Base-by-base conservation (phyloP, 2,329 filamentous ascomycete genomes). In the Aspergillus sp. region DNA sequence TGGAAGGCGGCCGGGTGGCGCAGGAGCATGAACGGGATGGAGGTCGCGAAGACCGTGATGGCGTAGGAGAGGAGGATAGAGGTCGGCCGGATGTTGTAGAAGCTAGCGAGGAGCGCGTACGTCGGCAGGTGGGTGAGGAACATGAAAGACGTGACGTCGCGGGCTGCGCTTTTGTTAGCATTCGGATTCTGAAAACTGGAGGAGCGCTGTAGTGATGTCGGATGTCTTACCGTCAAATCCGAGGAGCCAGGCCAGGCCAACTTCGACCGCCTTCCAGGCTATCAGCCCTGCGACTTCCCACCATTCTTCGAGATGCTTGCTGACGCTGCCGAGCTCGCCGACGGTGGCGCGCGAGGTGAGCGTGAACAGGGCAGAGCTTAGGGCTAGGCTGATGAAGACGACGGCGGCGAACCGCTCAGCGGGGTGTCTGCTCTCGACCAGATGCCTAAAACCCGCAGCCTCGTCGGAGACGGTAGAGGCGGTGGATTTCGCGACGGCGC, bases 101-200 rank as follows among this genome's bases (percentile, higher is more conserved):
- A 96, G 48, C 84, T 84, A 26, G 79, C 79, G 24, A 95, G 78
- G 41, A 96, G 84, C 66, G 88, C 89, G 56, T 88, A 83, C 62
- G 84, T 82, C 41, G 92, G 93, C 17, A 87, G 82, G 71, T 90
- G 85, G 50, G 87, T 86, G 40, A 96, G 76, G 55, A 90, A 69
- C 53, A 82, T 82, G 65, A 90, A 75, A 44, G 83, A 79, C 10
- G 81, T 82, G 47, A 88, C 76, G 68, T 90, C 87, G 67, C 84
- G 79, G 73, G 87, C 84, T 77, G 52, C 43, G 33, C 19, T 13
- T 13, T 44, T 35, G 35, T 14, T n/a, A 45, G 36, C 54, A 9
- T 5, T n/a, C 19, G 4, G 14, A 13, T 8, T n/a, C 26, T 45
- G 9, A 54, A 45, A 10, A 24, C n/a, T 14, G 7, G 26, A 45